Evolutionary conservation across 495 filamentous ascomycete species (phyloP), one percentile per base, ranked within the genome.

Genomic region (Trichodelitschia bisporula): DNA sequence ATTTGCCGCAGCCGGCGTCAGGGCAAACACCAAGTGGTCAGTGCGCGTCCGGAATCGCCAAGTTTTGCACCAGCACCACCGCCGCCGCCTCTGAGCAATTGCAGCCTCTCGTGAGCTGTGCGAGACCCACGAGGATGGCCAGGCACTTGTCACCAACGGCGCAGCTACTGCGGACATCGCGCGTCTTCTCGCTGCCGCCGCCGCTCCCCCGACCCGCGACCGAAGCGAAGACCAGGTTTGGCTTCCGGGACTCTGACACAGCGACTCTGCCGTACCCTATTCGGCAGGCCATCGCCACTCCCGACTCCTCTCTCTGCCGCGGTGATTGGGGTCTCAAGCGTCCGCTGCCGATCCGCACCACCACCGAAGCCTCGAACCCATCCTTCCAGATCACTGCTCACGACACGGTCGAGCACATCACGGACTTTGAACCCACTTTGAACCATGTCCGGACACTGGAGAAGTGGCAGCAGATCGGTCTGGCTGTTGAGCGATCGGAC

Each of bases 251-350:
- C 15, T 73, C 72, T 19, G 52, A 68, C 26, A 73, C 72, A 15
- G 67, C 75, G 18, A 89, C 84, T 17, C 53, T 64, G 13, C 64
- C 65, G 34, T 70, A 72, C 53, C 86, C 86, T n/a, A 79, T 66
- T 34, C 65, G 76, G 44, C 77, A 80, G 38, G 62, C 77, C 37
- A 77, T 99, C 44, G 72, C 77, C 12, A 90, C 83, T 1, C 71
- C 80, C 2, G 43, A 50, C 4, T 61, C 72, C 15, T 82, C 84
- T n/a, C 62, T 78, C 19, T 45, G 52, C 14, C 60, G 62, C 38
- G 86, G 86, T 14, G 86, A 95, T 44, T 99, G 86, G 89, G 86
- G 86, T 15, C 55, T 95, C 38, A 99, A 99, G 51, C 59, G 89
- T 21, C 59, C 77, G 5, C 53, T 95, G 1, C 86, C 86, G 2